Evolutionary conservation across 2,329 filamentous ascomycete species (phyloP).

Genomic region (Lachnellula subtilissima): DNA sequence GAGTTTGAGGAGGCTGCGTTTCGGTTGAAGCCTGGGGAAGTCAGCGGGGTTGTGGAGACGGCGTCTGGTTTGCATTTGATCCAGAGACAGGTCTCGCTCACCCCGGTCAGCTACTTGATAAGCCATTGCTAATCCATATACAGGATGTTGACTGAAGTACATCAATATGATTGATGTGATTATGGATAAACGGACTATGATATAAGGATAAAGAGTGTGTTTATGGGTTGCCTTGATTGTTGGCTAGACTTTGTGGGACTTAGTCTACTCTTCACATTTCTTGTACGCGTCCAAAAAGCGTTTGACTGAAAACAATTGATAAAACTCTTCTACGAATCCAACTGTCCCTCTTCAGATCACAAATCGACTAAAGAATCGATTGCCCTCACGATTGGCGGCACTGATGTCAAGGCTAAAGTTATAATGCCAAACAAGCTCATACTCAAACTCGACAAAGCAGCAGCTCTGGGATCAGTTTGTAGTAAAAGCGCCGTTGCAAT

Average conservation of each 20-base stretch:
- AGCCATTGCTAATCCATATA: background rate
- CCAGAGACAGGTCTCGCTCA: constrained; percentile 59
- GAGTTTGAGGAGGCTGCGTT: constrained; percentile 98
- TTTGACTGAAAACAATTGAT: constrained; percentile 8
- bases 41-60: constrained; percentile 84
- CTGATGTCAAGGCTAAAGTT: constrained; percentile 53
- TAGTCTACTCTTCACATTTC: constrained; percentile 3
- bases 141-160: constrained; percentile 1
- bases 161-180: background rate
- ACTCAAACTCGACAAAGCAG: constrained; percentile 53
- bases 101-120: background rate
- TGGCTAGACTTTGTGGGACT: constrained; percentile 1
- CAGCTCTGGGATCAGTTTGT: constrained; percentile 52
- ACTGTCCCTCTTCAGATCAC: constrained; percentile 17
- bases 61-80: constrained; percentile 94
- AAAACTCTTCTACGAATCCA: background rate
- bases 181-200: background rate
- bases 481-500: constrained; percentile 55
- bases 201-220: background rate
- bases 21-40: constrained; percentile 76
- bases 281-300: constrained; percentile 9
- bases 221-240: constrained; percentile 9
- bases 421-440: constrained; percentile 59
- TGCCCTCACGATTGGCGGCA: constrained; percentile 46
- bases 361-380: constrained; percentile 45